Base-by-base conservation (phyloP, 441 rosid species). In the Bocquillonia castaneifolia region DNA sequence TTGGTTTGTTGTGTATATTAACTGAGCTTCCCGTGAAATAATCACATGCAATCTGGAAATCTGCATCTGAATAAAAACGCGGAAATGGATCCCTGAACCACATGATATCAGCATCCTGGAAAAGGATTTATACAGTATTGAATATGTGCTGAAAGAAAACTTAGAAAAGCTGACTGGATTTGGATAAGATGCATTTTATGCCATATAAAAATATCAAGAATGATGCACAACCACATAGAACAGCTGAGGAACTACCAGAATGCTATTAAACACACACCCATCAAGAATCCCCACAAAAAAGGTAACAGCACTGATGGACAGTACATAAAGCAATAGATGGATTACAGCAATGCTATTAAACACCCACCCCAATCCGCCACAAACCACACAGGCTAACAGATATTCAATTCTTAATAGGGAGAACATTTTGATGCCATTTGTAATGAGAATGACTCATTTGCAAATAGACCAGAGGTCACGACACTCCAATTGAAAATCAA, bases 21-120 rank as follows among this genome's bases (percentile, higher is more conserved):
- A 72, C 77, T 61, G 94, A 71, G 71, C 80, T 78, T 54, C 98
- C 96, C 12, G 66, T 58, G 73, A 78, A 93, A 56, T 77, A 70
- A 78, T 93, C 98, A 48, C 97, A 93, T 1, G 98, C 97, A 79
- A 89, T 88, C 74, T 93, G 96, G 70, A 93, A 86, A 82, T 93
- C 98, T 56, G 77, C 91, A 76, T 89, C 96, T 26, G 73, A 59
- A 75, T 77, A 82, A 68, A 93, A 85, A 76, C 78, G 84, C 18
- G 86, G 89, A 81, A 91, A 91, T 70, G 98, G 98, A 76, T 93
- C 81, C 74, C 97, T 80, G 74, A 91, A 83, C 97, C 98, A 93
- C 97, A 91, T 84, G 79, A 91, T 72, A 84, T 93, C 98, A 60
- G 88, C 92, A 85, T 93, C 98, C 98, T 91, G 85, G 70, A 77